Base-by-base conservation (phyloP, 1,139 yeast genomes). In the Geotrichum australiense region DNA sequence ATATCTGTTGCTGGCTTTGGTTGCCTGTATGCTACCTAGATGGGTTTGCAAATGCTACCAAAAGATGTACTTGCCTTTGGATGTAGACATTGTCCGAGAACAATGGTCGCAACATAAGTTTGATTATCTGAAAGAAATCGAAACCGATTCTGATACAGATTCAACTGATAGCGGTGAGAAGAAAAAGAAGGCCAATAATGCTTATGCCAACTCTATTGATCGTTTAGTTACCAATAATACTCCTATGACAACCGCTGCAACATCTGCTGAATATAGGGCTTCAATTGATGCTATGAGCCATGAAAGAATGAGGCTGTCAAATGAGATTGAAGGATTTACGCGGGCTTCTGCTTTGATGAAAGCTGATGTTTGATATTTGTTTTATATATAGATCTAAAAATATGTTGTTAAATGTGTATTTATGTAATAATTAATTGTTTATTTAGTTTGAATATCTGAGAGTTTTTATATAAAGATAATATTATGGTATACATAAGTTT, bases 31-130 rank as follows among this genome's bases (percentile, higher is more conserved):
- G 50, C 56, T 86, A 16, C 97, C 97, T 7, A 74, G 94, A 51
- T 78, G 85, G 57, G 63, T 78, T 23, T 73, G 69, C 55, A 87
- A 84, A 63, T 69, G 78, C 40, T 58, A 75, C 35, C 77, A 73
- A 52, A 80, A 77, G 54, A 61, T 82, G 33, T 76, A 70, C 58
- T 65, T 64, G 55, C 98, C 98, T 7, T 68, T 67, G 42, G 97
- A 91, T 61, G 69, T 84, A 47, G 97, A 91, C 58, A 78, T 91
- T 50, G 74, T 91, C 47, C 71, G 97, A 51, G 97, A 91, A 63
- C 75, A 61, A 18, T 37, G 37, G 39, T 14, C 36, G 5, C 23
- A 26, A 37, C 42, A 39, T 24, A 22, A 36, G 38, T 45, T 39
- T 36, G 46, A 42, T 18, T 8, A 42, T 24, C 19, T 45, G 19